These are phyloP conservation scores for Closterium sp. DNA, from an alignment of 139 green algal species.

Conservation along the genomic window DNA sequence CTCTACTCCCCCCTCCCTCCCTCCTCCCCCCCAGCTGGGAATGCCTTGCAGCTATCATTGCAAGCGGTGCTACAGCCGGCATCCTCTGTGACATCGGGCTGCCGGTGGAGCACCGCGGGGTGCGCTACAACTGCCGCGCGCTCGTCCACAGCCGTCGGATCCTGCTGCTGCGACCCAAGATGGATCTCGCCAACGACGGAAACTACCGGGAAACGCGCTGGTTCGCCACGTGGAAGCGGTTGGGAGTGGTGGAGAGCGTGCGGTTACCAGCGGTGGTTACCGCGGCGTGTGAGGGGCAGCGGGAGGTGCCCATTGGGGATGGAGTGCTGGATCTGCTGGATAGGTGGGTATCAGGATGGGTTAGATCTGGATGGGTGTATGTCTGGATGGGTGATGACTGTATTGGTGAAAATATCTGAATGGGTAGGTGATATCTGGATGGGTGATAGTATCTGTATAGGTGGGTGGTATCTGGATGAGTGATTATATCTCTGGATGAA, in stretches of 20 bases:
- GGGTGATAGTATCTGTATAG: neutral
- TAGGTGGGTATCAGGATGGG: conserved; percentile 24
- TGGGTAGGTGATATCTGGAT: conserved; percentile 58
- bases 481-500: neutral
- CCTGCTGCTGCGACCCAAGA: conserved; percentile 91
- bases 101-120: conserved; percentile 84
- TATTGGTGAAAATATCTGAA: too few species aligned
- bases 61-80: conserved; percentile 63
- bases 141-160: conserved; percentile 77
- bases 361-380: neutral
- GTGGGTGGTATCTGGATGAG: neutral
- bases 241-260: conserved; percentile 64
- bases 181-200: conserved; percentile 90
- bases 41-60: conserved; percentile 65
- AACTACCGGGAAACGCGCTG: conserved; percentile 88
- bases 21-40: conserved; percentile 69
- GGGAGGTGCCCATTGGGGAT: conserved; percentile 79
- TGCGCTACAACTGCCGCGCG: conserved; percentile 91
- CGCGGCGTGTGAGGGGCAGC: conserved; percentile 63
- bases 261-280: conserved; percentile 65
- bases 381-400: neutral
- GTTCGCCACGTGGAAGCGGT: conserved; percentile 57
- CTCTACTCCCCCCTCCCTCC: too few species aligned
- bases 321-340: conserved; percentile 70
- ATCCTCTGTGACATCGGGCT: conserved; percentile 91